Evolutionary conservation across 2,329 filamentous ascomycete species (phyloP).

Genomic region (Neofusicoccum parvum): DNA sequence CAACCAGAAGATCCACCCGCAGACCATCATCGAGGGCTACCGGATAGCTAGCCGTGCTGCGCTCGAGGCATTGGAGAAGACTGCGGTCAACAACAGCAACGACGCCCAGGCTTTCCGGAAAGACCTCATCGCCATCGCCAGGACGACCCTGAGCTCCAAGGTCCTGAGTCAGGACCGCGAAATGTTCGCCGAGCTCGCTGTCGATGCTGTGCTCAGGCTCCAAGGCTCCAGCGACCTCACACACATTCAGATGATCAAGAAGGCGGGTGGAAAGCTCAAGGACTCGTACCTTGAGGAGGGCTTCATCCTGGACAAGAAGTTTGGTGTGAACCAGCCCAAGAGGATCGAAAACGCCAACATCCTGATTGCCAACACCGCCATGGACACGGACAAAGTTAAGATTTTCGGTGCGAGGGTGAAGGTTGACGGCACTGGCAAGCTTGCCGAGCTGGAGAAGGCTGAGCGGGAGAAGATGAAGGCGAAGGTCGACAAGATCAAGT

Average conservation of each 20-base stretch:
- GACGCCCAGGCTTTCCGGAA: conserved; percentile 82
- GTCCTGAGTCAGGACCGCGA: conserved; percentile 91
- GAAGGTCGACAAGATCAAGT: conserved; percentile 98
- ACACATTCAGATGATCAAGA: conserved; percentile 99
- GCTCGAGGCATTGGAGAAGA: conserved; percentile 78
- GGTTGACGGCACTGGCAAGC: conserved; percentile 92
- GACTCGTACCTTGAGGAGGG: conserved; percentile 98
- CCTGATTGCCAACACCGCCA: conserved; percentile 93
- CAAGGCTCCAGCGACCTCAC: conserved; percentile 90
- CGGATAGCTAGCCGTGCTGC: conserved; percentile 93
- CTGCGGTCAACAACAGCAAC: conserved; percentile 86
- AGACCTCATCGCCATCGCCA: conserved; percentile 86
- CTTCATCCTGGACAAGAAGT: conserved; percentile 99
- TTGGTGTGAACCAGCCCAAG: conserved; percentile 98
- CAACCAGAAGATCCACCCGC: conserved; percentile 97
- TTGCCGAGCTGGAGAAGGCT: conserved; percentile 97
- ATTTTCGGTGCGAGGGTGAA: conserved; percentile 98
- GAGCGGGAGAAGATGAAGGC: conserved; percentile 99
- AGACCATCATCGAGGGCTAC: conserved; percentile 99
- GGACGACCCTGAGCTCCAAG: conserved; percentile 96
- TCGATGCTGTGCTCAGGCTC: conserved; percentile 87
- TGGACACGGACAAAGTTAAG: conserved; percentile 99
- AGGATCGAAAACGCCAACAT: conserved; percentile 98
- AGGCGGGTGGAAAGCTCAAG: conserved; percentile 93
- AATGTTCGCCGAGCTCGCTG: conserved; percentile 86